These are phyloP conservation scores for Exophiala xenobiotica DNA, from an alignment of 2,329 filamentous ascomycete genomes.

Conservation along the genomic window DNA sequence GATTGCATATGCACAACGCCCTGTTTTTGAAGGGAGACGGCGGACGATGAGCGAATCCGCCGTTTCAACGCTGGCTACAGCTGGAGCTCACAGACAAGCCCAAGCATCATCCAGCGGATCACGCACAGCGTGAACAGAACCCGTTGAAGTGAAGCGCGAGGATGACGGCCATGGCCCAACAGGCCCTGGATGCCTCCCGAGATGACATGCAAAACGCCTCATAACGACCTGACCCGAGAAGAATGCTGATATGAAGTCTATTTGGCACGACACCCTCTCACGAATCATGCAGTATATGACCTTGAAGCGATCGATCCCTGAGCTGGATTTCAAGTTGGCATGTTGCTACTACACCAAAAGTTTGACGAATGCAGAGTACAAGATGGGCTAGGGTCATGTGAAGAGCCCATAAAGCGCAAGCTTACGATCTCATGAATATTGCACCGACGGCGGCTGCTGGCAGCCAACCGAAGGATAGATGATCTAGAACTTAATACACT, in stretches of 20 bases:
- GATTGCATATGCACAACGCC: slow-evolving; percentile 87
- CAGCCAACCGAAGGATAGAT: background rate
- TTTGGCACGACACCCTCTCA: background rate
- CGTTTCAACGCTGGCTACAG: slow-evolving; percentile 24
- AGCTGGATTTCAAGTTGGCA: background rate
- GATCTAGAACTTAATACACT: background rate
- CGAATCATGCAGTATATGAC: background rate
- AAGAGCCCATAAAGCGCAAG: background rate
- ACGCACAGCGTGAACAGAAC: slow-evolving; percentile 14
- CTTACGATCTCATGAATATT: background rate
- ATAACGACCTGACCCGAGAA: background rate
- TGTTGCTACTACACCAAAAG: background rate
- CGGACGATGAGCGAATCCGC: slow-evolving; percentile 43
- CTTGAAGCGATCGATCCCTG: background rate
- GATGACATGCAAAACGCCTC: background rate
- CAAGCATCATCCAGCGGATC: slow-evolving; percentile 10
- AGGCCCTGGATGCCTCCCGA: slow-evolving; percentile 13
- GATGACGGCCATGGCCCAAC: background rate
- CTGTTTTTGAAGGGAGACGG: slow-evolving; percentile 44
- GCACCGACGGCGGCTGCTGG: background rate
- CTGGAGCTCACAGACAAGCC: slow-evolving; percentile 10
- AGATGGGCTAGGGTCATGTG: background rate
- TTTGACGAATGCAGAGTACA: background rate
- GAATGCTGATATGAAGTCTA: background rate
- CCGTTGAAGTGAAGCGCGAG: background rate